Conservation (phyloP, 2,329 filamentous ascomycete genomes). For the Xylariales sp. region DNA sequence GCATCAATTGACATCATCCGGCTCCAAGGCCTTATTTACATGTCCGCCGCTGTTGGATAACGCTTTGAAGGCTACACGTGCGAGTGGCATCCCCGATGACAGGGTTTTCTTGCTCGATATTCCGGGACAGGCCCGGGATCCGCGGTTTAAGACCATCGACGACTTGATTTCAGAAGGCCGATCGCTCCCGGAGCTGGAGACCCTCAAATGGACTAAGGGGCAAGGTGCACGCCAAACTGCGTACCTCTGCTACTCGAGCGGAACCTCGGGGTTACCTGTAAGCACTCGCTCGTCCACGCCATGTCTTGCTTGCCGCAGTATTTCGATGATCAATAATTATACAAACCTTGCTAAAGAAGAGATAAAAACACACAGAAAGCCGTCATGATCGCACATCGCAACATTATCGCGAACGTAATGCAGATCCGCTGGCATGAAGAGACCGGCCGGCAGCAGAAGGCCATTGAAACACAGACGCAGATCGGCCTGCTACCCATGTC, state of each 20-base stretch:
- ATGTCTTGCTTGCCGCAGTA: too few species aligned
- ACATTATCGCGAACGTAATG: slow-evolving; percentile 78
- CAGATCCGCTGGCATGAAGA: slow-evolving; percentile 65
- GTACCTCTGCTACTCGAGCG: slow-evolving; percentile 79
- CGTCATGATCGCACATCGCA: slow-evolving; percentile 80
- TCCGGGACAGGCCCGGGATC: slow-evolving; percentile 51
- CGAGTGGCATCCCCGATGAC: slow-evolving; percentile 68
- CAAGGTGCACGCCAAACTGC: slow-evolving; percentile 72
- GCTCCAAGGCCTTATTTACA: slow-evolving; percentile 75
- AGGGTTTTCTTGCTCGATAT: slow-evolving; percentile 72
- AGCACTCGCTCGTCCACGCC: slow-evolving; percentile 31
- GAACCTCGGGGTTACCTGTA: slow-evolving; percentile 78
- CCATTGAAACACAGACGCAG: slow-evolving; percentile 52
- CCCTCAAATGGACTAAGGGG: slow-evolving; percentile 66
- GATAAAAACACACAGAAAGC: slow-evolving; percentile 69
- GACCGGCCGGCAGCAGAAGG: slow-evolving; percentile 46
- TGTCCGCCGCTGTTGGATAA: slow-evolving; percentile 71
- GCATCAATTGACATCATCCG: slow-evolving; percentile 73
- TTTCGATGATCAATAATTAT: background rate
- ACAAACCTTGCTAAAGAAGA: background rate
- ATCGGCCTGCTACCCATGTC: slow-evolving; percentile 79
- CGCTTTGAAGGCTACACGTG: slow-evolving; percentile 70
- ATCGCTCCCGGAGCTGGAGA: slow-evolving; percentile 60
- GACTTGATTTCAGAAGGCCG: slow-evolving; percentile 70
- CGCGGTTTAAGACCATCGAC: slow-evolving; percentile 69